These are phyloP conservation scores for Metarhizium album DNA, from an alignment of 2,329 filamentous ascomycete species.

Conservation along the genomic window DNA sequence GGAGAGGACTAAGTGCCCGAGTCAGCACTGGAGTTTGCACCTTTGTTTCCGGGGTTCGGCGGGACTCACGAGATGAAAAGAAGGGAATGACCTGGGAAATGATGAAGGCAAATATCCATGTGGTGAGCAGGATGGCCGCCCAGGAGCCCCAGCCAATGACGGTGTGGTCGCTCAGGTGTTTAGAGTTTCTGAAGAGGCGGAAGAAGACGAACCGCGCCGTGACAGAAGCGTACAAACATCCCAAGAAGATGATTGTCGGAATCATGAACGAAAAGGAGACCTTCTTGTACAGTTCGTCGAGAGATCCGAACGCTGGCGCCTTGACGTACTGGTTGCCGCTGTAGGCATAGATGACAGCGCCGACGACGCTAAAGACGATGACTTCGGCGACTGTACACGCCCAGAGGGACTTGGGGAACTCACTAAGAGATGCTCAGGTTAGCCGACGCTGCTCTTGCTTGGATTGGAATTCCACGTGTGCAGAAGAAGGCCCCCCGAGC, in stretches of 20 bases:
- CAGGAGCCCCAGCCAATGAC: constrained; percentile 70
- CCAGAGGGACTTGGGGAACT: constrained; percentile 90
- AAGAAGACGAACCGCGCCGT: constrained; percentile 89
- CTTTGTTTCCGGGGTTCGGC: not conserved
- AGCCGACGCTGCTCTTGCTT: not conserved
- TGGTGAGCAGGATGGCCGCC: constrained; percentile 56
- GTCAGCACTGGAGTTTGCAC: no score
- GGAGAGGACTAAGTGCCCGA: constrained; percentile 36
- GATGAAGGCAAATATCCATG: constrained; percentile 84
- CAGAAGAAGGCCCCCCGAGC: no score
- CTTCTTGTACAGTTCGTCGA: constrained; percentile 74
- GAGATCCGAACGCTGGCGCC: constrained; percentile 74
- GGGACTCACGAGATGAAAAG: constrained; percentile 58
- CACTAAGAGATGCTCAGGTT: constrained; percentile 39
- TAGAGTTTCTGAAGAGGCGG: constrained; percentile 68
- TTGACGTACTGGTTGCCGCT: constrained; percentile 85
- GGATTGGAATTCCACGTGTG: no score
- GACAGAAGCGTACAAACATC: constrained; percentile 82
- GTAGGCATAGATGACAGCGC: constrained; percentile 73
- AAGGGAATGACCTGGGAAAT: constrained; percentile 91
- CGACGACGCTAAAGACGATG: constrained; percentile 75
- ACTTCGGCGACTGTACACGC: constrained; percentile 82
- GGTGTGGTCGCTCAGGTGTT: constrained; percentile 73
- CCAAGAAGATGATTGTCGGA: constrained; percentile 84
- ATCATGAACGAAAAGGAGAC: constrained; percentile 92